Percentiles rank a stretch among this genome's conserved stretches.
These are phyloP conservation scores for Zygoascus hellenicus DNA, from an alignment of 1,139 yeast genomes.

Conservation along the genomic window DNA sequence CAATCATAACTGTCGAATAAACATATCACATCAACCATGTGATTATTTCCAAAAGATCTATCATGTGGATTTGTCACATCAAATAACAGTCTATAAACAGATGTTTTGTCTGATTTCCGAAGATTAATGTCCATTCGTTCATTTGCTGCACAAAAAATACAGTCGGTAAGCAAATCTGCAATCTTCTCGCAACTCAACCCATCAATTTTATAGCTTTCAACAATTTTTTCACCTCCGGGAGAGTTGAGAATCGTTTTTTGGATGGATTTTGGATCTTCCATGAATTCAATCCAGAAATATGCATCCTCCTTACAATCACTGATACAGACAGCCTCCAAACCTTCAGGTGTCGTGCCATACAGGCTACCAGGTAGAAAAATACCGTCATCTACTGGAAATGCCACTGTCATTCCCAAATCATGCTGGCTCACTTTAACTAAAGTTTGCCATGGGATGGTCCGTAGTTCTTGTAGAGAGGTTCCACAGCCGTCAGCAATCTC, in stretches of 20 bases:
- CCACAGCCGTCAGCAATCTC: constrained; percentile 14
- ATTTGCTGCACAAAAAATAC: constrained; percentile 18
- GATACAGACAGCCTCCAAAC: constrained; percentile 17
- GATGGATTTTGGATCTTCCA: constrained; percentile 6
- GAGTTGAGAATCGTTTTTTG: constrained; percentile 4
- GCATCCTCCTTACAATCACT: constrained; percentile 26
- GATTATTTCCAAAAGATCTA: constrained; percentile 26
- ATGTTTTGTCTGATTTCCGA: constrained; percentile 11
- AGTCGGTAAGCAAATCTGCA: constrained; percentile 19
- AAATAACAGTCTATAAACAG: constrained; percentile 26
- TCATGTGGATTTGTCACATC: constrained; percentile 27
- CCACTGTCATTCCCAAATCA: constrained; percentile 16
- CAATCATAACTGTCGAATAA: constrained; percentile 24
- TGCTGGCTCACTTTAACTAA: constrained; percentile 20
- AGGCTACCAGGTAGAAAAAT: constrained; percentile 16
- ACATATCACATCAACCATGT: constrained; percentile 30
- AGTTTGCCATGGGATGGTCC: constrained; percentile 16
- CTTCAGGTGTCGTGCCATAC: constrained; percentile 9
- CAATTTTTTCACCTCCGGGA: constrained; percentile 11
- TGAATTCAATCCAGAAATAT: constrained; percentile 21
- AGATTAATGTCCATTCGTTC: constrained; percentile 14
- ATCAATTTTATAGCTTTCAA: constrained; percentile 11
- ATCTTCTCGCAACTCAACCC: constrained; percentile 8
- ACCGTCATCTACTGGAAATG: constrained; percentile 23
- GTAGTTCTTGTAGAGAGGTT: constrained; percentile 15